A percentile compares a stretch with the other conserved stretches of the same genome.
Evolutionary conservation across 257 asterid genomes (phyloP).

Genomic region (Coffea canephora): DNA sequence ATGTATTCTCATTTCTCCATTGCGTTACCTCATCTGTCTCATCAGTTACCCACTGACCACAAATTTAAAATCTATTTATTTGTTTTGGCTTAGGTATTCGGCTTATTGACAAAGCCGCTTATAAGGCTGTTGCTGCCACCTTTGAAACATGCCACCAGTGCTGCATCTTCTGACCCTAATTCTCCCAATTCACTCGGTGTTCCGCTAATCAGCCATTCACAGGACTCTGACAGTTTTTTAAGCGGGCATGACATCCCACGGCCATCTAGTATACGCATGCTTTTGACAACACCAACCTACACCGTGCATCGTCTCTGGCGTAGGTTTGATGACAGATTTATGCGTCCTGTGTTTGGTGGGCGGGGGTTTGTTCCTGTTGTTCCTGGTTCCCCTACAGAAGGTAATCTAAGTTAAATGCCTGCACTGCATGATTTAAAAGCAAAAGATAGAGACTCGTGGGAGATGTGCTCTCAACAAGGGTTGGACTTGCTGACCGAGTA

Average conservation of each 20-base stretch:
- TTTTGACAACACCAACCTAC: constrained; percentile 34
- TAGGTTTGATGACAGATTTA: constrained; percentile 38
- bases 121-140: constrained; percentile 35
- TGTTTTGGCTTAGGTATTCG: constrained; percentile 27
- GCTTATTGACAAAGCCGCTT: constrained; percentile 42
- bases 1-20: not conserved
- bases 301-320: constrained; percentile 43
- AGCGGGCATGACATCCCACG: constrained; percentile 17
- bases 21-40: not conserved
- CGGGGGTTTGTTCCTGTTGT: constrained; percentile 39
- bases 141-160: constrained; percentile 15
- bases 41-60: not conserved
- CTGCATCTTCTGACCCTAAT: constrained; percentile 25
- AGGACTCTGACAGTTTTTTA: constrained; percentile 27
- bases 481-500: not conserved
- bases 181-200: constrained; percentile 25
- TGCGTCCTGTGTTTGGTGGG: constrained; percentile 51
- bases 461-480: not conserved
- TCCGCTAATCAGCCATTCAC: constrained; percentile 28
- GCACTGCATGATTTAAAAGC: not conserved
- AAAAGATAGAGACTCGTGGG: not conserved
- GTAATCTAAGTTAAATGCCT: constrained; percentile 10
- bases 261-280: constrained; percentile 34
- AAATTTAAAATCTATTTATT: not conserved
- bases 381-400: constrained; percentile 39